Percentiles rank a stretch among this genome's conserved stretches.
phyloP scores from a whole-genome alignment of 768 basidiomycete species.

The Termitomyces titanicus region DNA sequence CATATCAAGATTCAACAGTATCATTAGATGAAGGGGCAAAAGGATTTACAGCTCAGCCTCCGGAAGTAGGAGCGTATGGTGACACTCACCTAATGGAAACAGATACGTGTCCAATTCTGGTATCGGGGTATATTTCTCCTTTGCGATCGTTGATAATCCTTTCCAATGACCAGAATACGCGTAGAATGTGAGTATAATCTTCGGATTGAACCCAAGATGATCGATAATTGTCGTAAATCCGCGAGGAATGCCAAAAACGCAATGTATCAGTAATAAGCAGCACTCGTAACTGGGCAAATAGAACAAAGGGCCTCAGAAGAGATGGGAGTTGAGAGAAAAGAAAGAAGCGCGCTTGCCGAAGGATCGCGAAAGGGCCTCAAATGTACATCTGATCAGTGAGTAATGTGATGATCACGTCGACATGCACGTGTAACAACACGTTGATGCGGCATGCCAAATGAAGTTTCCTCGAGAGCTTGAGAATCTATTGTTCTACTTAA shows the following conservation, averaged over 20 bases:
- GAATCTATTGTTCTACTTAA: no score
- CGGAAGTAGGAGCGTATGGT: not conserved
- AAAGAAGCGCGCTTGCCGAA: not conserved
- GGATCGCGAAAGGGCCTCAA: not conserved
- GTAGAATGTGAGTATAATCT: not conserved
- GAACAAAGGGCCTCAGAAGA: not conserved
- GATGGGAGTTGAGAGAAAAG: not conserved
- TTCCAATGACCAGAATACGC: not conserved
- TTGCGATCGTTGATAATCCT: not conserved
- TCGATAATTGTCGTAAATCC: not conserved
- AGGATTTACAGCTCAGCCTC: not conserved
- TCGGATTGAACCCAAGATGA: not conserved
- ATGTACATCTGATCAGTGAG: constrained; percentile 2
- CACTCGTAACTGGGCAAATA: not conserved
- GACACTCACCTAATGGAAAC: not conserved
- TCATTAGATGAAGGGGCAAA: not conserved
- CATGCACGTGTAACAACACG: not conserved
- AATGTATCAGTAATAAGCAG: not conserved
- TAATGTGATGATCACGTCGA: constrained; percentile 2
- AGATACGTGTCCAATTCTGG: not conserved
- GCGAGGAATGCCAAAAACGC: not conserved
- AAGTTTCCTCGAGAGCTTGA: no score
- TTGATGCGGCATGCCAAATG: no score
- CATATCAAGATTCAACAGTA: not conserved
- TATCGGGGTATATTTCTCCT: not conserved